These are phyloP conservation scores for Byssothecium circinans DNA, from an alignment of 2,329 filamentous ascomycete species.

Conservation along the genomic window DNA sequence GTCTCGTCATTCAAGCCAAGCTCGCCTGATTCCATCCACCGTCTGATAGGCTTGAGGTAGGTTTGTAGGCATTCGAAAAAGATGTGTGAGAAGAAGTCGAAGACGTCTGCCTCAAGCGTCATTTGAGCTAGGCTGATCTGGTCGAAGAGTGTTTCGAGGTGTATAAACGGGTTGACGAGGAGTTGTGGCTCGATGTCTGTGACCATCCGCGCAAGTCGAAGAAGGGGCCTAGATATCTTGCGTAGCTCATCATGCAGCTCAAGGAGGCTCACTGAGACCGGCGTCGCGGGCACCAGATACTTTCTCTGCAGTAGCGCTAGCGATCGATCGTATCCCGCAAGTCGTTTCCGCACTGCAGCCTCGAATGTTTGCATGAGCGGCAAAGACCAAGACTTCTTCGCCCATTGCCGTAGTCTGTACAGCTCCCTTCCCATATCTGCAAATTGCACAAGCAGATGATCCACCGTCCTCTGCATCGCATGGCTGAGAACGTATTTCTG, in stretches of 20 bases:
- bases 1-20: constrained; percentile 65
- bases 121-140: constrained; percentile 70
- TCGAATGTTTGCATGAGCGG: constrained; percentile 68
- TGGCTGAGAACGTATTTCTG: constrained; percentile 45
- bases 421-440: constrained; percentile 53
- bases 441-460: constrained; percentile 49
- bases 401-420: constrained; percentile 54
- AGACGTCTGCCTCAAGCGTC: constrained; percentile 63
- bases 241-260: constrained; percentile 62
- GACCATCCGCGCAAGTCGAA: constrained; percentile 64
- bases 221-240: constrained; percentile 57
- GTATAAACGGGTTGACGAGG: constrained; percentile 61
- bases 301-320: constrained; percentile 63
- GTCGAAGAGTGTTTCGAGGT: constrained; percentile 77
- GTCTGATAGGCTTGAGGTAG: constrained; percentile 76
- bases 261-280: constrained; percentile 68
- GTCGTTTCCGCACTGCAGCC: constrained; percentile 59
- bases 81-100: constrained; percentile 64
- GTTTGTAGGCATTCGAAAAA: constrained; percentile 82
- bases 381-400: constrained; percentile 34
- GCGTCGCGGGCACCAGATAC: constrained; percentile 57
- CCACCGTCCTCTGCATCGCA: constrained; percentile 34
- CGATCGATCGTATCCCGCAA: constrained; percentile 60
- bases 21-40: constrained; percentile 83
- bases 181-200: constrained; percentile 53